Conservation (phyloP, 345 rosid species). For the Salix viminalis region DNA sequence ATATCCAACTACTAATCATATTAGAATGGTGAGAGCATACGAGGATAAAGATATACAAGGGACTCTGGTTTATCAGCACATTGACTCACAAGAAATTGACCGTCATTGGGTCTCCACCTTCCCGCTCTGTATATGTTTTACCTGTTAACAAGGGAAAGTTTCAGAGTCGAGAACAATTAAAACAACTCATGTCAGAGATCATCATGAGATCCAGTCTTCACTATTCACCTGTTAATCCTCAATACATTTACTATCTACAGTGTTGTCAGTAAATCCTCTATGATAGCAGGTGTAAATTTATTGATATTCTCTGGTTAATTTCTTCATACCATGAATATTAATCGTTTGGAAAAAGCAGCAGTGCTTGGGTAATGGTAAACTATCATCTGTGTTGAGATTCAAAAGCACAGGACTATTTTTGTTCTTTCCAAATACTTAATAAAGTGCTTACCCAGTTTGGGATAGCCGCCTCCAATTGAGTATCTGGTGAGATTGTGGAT, state of each 20-base stretch:
- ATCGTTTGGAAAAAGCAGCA: conserved; percentile 9
- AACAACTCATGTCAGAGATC: neutral
- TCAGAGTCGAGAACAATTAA: conserved; percentile 1
- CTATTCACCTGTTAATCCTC: neutral
- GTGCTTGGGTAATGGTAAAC: neutral
- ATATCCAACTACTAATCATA: conserved; percentile 18
- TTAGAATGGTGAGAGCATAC: conserved; percentile 13
- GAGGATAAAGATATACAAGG: neutral
- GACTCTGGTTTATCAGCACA: conserved; percentile 14
- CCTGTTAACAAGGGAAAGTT: conserved; percentile 27
- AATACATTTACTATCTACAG: neutral
- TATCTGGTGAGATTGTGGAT: conserved; percentile 71
- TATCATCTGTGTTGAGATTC: neutral
- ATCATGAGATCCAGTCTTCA: conserved; percentile 3
- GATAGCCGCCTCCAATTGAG: conserved; percentile 82
- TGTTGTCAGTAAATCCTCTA: neutral
- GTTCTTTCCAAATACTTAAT: neutral
- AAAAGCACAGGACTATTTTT: neutral
- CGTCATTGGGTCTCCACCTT: conserved; percentile 12
- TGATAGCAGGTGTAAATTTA: neutral
- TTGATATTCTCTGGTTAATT: neutral
- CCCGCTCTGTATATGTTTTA: conserved; percentile 15
- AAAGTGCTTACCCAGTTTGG: conserved; percentile 53
- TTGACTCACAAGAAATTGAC: neutral
- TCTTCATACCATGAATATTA: conserved; percentile 3